Conservation (phyloP, 345 rosid genomes). For the Pelargonium nanum region DNA sequence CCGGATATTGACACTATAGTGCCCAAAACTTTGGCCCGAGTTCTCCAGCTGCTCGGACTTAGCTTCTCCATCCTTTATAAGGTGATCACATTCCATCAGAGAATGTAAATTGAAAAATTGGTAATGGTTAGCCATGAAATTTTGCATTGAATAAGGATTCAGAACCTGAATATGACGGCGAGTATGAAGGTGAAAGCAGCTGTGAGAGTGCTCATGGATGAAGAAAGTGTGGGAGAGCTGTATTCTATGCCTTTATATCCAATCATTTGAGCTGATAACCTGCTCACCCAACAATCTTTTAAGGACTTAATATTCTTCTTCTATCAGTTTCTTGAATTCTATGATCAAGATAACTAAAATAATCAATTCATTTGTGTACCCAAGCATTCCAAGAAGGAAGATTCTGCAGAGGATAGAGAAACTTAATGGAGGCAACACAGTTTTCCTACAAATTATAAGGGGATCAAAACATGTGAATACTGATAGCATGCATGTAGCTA, state of each 20-base stretch:
- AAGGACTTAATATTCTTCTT: too few relatives aligned
- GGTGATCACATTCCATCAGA: not conserved
- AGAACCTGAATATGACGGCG: not conserved
- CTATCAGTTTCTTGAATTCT: too few relatives aligned
- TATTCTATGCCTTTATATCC: not conserved
- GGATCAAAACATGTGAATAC: not conserved
- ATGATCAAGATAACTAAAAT: too few relatives aligned
- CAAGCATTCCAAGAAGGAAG: not conserved
- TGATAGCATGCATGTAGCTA: not conserved
- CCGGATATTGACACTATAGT: conserved; percentile 68
- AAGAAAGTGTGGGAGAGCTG: not conserved
- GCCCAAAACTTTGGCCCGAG: conserved; percentile 72
- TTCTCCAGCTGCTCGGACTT: conserved; percentile 36
- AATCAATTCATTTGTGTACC: not conserved
- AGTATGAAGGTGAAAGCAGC: not conserved
- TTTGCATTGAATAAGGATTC: not conserved
- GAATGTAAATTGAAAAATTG: not conserved
- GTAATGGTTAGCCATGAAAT: not conserved
- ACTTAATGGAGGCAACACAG: not conserved
- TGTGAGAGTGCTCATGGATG: not conserved
- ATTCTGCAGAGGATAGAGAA: not conserved
- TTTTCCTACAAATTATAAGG: not conserved
- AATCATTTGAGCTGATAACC: not conserved
- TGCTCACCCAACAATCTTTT: too few relatives aligned
- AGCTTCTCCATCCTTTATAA: conserved; percentile 64